These are phyloP conservation scores for Saccharomyces hybrid DNA, from an alignment of 1,139 yeast species.

Conservation along the genomic window DNA sequence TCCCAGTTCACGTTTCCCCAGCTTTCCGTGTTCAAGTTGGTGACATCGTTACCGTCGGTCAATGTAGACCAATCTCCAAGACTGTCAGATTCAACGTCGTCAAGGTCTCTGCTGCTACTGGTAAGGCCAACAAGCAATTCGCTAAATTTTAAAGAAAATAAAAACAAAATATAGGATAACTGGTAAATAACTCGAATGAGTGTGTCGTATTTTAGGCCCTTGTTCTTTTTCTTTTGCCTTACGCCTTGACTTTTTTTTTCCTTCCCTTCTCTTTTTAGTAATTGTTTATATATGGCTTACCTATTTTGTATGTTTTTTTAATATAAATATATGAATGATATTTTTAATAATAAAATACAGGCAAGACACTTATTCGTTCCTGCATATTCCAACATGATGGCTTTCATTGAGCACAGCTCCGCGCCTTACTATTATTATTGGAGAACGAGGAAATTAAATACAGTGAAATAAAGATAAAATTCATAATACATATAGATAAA, in stretches of 20 bases:
- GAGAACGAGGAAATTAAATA: background rate
- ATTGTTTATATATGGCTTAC: background rate
- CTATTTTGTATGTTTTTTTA: background rate
- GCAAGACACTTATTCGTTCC: background rate
- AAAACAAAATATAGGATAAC: background rate
- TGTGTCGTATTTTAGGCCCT: background rate
- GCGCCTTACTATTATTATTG: background rate
- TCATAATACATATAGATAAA: background rate
- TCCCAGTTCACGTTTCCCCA: constrained; percentile 99
- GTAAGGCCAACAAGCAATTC: constrained; percentile 88
- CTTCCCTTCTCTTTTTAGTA: background rate
- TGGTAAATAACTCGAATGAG: background rate
- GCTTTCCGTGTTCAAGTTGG: constrained; percentile 99
- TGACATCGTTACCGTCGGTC: constrained; percentile 98
- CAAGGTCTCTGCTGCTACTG: constrained; percentile 85
- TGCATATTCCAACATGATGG: background rate
- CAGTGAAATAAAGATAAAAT: background rate
- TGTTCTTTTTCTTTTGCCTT: background rate
- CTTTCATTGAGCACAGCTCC: background rate
- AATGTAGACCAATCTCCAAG: constrained; percentile 99
- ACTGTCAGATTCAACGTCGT: constrained; percentile 99
- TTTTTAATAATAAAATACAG: background rate
- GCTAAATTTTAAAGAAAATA: constrained; percentile 68
- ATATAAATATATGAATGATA: background rate
- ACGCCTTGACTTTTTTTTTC: background rate